phyloP scores from a whole-genome alignment of 2,329 filamentous ascomycete genomes.

The Diaporthe citrichinensis region DNA sequence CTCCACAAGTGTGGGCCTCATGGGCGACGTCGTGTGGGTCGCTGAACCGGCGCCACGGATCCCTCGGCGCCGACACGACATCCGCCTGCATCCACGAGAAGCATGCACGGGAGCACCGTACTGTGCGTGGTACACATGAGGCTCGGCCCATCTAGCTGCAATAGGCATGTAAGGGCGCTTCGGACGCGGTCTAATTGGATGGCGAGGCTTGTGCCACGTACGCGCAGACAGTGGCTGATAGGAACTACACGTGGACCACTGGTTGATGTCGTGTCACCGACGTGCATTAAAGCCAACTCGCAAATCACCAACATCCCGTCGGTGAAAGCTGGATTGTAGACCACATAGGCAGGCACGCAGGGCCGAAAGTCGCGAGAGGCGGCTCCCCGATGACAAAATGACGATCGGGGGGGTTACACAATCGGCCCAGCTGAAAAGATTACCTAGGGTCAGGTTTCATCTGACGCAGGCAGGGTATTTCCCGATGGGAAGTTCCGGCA shows the following conservation, averaged over 20 bases:
- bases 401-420: background rate
- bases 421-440: background rate
- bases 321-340: background rate
- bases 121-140: background rate
- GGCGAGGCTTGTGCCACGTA: background rate
- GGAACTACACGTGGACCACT: constrained; percentile 6
- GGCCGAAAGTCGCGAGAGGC: too few relatives aligned
- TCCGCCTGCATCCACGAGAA: background rate
- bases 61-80: background rate
- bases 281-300: background rate
- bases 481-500: constrained; percentile 9
- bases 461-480: background rate
- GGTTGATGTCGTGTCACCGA: background rate
- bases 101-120: background rate
- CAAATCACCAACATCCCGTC: too few relatives aligned
- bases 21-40: background rate
- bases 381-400: background rate
- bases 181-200: background rate
- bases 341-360: background rate
- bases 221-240: background rate
- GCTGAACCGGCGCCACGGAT: background rate
- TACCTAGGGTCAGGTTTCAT: background rate
- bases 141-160: background rate
- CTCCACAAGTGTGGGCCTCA: background rate
- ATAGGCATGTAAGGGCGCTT: background rate